Base-by-base conservation (phyloP, 1,284 basidiomycete species). In the Schizophyllum commune region DNA sequence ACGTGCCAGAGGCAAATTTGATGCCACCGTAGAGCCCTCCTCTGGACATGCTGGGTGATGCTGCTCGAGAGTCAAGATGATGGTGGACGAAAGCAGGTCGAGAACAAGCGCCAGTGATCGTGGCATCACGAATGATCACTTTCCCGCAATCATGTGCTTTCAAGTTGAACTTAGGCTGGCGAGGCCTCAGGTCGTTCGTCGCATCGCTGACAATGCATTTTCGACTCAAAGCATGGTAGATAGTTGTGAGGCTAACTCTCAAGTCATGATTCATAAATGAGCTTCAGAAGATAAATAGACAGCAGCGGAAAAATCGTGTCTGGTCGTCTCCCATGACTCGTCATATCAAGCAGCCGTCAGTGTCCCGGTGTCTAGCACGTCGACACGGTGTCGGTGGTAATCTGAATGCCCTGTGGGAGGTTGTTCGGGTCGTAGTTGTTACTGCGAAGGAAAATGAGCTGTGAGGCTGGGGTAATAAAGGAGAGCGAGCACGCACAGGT, bases 1-100 rank as follows among this genome's bases (percentile, higher is more conserved):
- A 77, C 64, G 82, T 77, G 53, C 80, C 77, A 62, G 85, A 82
- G 47, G 88, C 88, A 73, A 91, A 91, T 61, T 89, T 86, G 65
- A 91, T 90, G 68, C 89, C 89, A 58, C 89, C 89, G 66, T 91
- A 91, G 60, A 91, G 80, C 61, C 89, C 89, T 62, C 89, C 89
- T 62, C 84, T 83, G 60, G 85, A 86, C 87, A 89, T 89, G 64
- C 68, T 76, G 69, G 72, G 68, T 17, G 58, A 9, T 11, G 5
- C 27, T 17, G 34, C 32, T 20, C n/a, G 55, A 15, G 55, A 51
- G 52, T 47, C 27, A 1, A 55, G 33, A 60, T 32, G 39, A 17
- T 47, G 39, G 39, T 47, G 39, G 39, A 13, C 9, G 39, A 47
- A 47, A 47, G 39, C 39, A 47, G 17, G 39, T 17, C 13, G 9